Conservation (phyloP, 1,139 yeast species). For the Kodamaea ohmeri region DNA sequence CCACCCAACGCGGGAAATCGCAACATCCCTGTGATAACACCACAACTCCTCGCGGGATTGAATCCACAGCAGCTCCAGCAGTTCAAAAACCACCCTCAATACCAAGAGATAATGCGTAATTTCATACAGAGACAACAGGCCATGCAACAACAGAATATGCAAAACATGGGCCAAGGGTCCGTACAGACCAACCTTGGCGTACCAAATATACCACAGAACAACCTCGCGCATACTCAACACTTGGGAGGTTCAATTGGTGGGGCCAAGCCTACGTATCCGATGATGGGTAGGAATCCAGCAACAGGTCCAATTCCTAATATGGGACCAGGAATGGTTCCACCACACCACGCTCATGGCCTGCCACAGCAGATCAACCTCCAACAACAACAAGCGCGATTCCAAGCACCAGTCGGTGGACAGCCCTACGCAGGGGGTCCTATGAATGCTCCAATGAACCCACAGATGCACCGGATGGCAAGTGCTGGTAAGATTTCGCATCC, state of each 20-base stretch:
- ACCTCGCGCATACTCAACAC: neutral
- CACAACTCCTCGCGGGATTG: constrained; percentile 39
- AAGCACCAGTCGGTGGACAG: constrained; percentile 2
- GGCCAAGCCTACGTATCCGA: constrained; percentile 1
- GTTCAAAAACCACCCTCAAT: constrained; percentile 48
- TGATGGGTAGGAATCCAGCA: neutral
- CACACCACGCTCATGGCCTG: constrained; percentile 12
- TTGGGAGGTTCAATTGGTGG: constrained; percentile 2
- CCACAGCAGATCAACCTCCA: constrained; percentile 11
- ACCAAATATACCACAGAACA: neutral
- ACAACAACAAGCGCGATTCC: constrained; percentile 2
- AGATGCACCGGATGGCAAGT: constrained; percentile 6
- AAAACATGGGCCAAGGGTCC: constrained; percentile 6
- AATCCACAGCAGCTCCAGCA: constrained; percentile 49
- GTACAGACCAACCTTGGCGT: neutral
- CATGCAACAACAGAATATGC: constrained; percentile 21
- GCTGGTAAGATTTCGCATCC: neutral
- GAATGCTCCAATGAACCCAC: constrained; percentile 7
- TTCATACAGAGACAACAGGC: constrained; percentile 40
- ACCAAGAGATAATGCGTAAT: constrained; percentile 38
- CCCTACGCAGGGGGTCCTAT: constrained; percentile 3
- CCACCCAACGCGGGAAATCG: constrained; percentile 9
- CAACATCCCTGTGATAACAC: constrained; percentile 35
- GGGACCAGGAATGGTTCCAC: constrained; percentile 7
- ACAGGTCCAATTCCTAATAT: neutral